Base-by-base conservation (phyloP, 2,329 filamentous ascomycete species). In the Decorospora gaudefroyi region DNA sequence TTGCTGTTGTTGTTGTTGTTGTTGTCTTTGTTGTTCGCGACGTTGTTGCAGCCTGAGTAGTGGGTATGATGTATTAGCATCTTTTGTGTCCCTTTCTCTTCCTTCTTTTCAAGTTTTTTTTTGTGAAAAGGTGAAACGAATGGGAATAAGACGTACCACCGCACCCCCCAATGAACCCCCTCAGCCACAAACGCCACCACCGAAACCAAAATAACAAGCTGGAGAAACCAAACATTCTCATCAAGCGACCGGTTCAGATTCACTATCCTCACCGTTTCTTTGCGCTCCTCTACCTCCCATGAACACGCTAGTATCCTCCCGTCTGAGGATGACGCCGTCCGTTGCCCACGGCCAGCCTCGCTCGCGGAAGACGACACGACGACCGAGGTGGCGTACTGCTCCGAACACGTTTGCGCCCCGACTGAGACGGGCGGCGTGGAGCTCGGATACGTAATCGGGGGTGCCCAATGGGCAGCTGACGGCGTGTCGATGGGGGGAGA, bases 171-270 rank as follows among this genome's bases (percentile, higher is more conserved):
- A 21, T 62, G 57, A 4, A 66, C 18, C 4, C 52, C 55, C 44
- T 68, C 65, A 1, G 55, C 62, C 3, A 63, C 30, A 23, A 62
- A 67, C 6, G 63, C 61, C 4, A 68, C 27, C 1, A 68, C 50
- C 0, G 59, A 46, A 12, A 64, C n/a, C 2, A 49, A 55, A 9
- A 68, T 50, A 6, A 66, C 59, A 22, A 68, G 41, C 22, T 64
- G 59, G 18, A 66, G 46, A 7, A 46, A 51, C 43, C 60, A 54
- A 3, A 68, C 57, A 4, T 57, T 61, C 4, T 57, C 26, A 21
- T 2, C 4, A 4, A 3, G 4, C 1, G 8, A 13, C n/a, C 0
- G 39, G 1, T 19, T 13, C 7, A 7, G 15, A 6, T 8, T 33
- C 42, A 3, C 16, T 10, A 17, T 15, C n/a, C n/a, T n/a, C n/a